Evolutionary conservation across 176 grass and related monocot species (phyloP).

Genomic region (Oryza glumipatula): DNA sequence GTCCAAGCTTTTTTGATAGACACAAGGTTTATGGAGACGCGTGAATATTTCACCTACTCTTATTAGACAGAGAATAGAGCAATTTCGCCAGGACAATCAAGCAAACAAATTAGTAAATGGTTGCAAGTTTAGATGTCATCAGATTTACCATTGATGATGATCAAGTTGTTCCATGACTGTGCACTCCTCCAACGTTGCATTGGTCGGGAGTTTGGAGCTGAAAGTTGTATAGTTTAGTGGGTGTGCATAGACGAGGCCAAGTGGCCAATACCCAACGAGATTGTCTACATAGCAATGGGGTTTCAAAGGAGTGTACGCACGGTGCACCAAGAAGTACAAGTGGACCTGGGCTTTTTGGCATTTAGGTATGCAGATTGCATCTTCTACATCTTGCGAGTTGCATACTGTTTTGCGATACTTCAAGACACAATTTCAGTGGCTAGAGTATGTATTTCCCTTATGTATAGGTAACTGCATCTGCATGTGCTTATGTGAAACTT

Average conservation of each 20-base stretch:
- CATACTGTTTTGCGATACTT: not conserved
- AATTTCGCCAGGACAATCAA: not conserved
- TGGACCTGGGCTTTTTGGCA: not conserved
- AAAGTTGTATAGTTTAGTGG: not conserved
- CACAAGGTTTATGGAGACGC: not conserved
- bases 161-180: not conserved
- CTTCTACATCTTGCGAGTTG: not conserved
- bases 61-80: not conserved
- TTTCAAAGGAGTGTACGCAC: not conserved
- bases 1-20: not conserved
- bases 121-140: not conserved
- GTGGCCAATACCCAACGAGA: not conserved
- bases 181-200: not conserved
- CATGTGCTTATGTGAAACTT: not conserved
- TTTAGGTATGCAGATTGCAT: not conserved
- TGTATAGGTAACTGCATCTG: not conserved
- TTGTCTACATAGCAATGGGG: not conserved
- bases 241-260: not conserved
- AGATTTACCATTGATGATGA: not conserved
- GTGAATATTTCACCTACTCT: not conserved
- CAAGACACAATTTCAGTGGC: not conserved
- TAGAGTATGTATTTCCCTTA: not conserved
- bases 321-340: not conserved
- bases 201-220: not conserved
- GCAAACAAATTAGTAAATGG: not conserved